Conservation (phyloP, 805 yeast genomes). For the Saccharomycopsis oosterbeekiorum region DNA sequence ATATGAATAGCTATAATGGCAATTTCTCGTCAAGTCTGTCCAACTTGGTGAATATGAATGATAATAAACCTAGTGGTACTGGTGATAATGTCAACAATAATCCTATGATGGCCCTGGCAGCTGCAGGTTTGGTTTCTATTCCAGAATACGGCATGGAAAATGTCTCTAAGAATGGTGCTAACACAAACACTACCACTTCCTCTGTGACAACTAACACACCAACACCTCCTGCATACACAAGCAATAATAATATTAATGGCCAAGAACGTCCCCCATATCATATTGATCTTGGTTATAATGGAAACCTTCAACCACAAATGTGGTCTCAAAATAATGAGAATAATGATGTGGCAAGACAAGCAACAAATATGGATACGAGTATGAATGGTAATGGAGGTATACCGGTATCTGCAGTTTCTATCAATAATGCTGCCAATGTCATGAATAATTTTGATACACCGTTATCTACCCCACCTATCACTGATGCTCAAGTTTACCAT, state of each 20-base stretch:
- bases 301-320: neutral
- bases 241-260: neutral
- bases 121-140: neutral
- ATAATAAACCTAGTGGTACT: neutral
- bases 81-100: neutral
- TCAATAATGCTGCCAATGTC: neutral
- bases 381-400: slow-evolving; percentile 9
- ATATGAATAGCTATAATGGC: neutral
- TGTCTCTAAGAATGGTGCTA: neutral
- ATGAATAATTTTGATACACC: slow-evolving; percentile 1
- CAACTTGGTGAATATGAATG: neutral
- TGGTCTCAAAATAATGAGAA: neutral
- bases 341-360: neutral
- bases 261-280: neutral
- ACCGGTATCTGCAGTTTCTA: neutral
- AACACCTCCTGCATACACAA: neutral
- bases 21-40: neutral
- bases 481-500: slow-evolving; percentile 18
- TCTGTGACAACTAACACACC: slow-evolving; percentile 1
- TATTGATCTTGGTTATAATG: neutral
- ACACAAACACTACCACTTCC: neutral
- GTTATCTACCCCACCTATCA: neutral
- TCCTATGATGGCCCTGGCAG: neutral
- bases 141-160: neutral
- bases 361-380: slow-evolving; percentile 10